Evolutionary conservation across 768 basidiomycete species (phyloP), one percentile per base, ranked within the genome.

Genomic region (Suillus occidentalis): DNA sequence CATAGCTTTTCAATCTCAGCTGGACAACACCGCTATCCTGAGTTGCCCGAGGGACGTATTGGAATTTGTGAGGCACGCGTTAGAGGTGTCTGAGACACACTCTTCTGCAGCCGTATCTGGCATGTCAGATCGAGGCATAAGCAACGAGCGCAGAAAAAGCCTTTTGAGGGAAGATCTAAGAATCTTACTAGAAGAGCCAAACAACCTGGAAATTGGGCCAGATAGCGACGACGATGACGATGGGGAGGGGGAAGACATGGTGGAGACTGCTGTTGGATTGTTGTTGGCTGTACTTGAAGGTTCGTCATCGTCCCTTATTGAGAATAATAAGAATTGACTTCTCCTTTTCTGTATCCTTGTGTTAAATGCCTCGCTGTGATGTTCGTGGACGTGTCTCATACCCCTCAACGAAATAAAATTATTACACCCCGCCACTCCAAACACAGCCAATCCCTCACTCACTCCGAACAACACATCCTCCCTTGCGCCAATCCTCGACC

Each of bases 231-330:
- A 84, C 63, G 82, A 83, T 31, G 81, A 77, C 49, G 75, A 78
- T 20, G 68, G n/a, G 12, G 80, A 80, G 31, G 70, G 71, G 7
- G 82, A 87, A 39, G 89, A 90, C 63, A 85, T 97, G 81, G 80
- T 84, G 0, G 85, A 87, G 65, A 97, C 94, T 0, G 87, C 93
- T 1, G 75, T 97, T 25, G 91, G 89, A 65, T 76, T 97, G 0
- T 77, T 99, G 31, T 83, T 99, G 4, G 89, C 95, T 1, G 84
- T 94, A 42, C 82, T 98, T 36, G 95, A 97, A 87, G 91, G 96
- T 94, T 66, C 65, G 76, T 60, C 8, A 14, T 36, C 61, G 37
- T 50, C 7, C 28, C 9, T 22, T 18, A 16, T 45, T 31, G 34
- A 25, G 39, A 47, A 43, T 25, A 31, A 28, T 25, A 31, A 31